Percentiles rank a stretch among this genome's conserved stretches.
These are phyloP conservation scores for Aspergillus ustus DNA, from an alignment of 2,329 filamentous ascomycete genomes.

Conservation along the genomic window DNA sequence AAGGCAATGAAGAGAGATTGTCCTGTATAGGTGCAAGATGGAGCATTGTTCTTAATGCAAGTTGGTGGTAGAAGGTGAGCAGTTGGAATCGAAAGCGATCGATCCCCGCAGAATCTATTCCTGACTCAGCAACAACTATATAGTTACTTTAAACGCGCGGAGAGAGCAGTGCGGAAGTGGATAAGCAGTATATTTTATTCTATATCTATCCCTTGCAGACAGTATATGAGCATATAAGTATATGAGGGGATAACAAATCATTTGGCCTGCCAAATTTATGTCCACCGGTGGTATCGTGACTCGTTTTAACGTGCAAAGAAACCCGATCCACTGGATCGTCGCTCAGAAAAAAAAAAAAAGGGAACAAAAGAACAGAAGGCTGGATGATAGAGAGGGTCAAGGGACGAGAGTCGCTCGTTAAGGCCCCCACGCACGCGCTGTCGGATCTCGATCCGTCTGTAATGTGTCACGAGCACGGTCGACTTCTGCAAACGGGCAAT, in stretches of 20 bases:
- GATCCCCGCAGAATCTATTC: constrained; percentile 40
- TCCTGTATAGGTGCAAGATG: background rate
- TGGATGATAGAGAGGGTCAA: background rate
- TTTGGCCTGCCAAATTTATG: constrained; percentile 26
- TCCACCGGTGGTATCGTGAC: constrained; percentile 36
- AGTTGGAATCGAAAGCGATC: constrained; percentile 36
- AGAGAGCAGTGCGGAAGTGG: background rate
- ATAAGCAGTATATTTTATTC: constrained; percentile 13
- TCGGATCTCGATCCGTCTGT: constrained; percentile 12
- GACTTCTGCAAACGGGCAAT: constrained; percentile 9
- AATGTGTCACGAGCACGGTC: constrained; percentile 9
- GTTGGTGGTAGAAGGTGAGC: background rate
- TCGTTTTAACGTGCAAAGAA: constrained; percentile 20
- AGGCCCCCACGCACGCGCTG: constrained; percentile 7
- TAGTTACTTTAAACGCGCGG: background rate
- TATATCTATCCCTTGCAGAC: constrained; percentile 16
- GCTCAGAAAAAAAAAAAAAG: constrained; percentile 12
- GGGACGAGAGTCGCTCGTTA: background rate
- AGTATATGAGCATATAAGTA: constrained; percentile 4
- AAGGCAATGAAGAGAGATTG: too few relatives aligned
- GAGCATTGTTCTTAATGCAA: background rate
- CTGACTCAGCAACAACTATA: constrained; percentile 22
- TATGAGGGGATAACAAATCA: constrained; percentile 14
- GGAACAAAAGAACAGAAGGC: background rate
- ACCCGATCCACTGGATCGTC: constrained; percentile 9